Conservation (phyloP, 2,329 filamentous ascomycete genomes). For the Pestalotiopsis sp. region DNA sequence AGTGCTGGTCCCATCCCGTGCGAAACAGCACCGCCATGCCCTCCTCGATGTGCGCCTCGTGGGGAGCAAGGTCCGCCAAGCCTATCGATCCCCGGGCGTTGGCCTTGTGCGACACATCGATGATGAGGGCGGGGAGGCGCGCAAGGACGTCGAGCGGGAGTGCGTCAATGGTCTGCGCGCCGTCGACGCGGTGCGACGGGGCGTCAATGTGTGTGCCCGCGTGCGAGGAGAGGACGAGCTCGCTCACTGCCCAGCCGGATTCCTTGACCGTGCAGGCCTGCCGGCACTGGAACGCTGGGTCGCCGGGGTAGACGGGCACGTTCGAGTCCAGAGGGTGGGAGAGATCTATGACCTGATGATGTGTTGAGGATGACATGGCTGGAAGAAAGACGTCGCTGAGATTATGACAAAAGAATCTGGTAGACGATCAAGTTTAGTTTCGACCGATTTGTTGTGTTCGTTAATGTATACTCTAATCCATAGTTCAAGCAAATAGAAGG, state of each 20-base stretch:
- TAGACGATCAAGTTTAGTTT: neutral
- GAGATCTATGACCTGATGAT: neutral
- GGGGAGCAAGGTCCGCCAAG: neutral
- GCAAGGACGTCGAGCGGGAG: neutral
- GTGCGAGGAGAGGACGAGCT: slow-evolving; percentile 1
- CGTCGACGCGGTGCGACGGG: neutral
- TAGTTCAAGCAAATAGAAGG: too few relatives aligned
- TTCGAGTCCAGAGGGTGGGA: slow-evolving; percentile 1
- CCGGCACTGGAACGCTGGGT: slow-evolving; percentile 5
- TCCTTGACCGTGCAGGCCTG: neutral
- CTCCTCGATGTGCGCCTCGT: neutral
- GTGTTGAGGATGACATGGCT: neutral
- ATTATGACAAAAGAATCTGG: neutral
- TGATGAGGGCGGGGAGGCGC: neutral
- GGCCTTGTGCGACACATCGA: slow-evolving; percentile 4
- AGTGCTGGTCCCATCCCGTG: slow-evolving; percentile 5
- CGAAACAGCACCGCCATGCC: slow-evolving; percentile 7
- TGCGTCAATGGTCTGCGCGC: neutral
- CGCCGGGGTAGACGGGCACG: neutral
- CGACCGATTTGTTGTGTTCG: too few relatives aligned
- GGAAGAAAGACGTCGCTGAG: neutral
- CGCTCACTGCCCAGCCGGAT: slow-evolving; percentile 1
- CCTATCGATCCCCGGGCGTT: neutral
- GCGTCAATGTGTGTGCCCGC: slow-evolving; percentile 4
- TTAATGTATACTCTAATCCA: too few relatives aligned